phyloP scores from a whole-genome alignment of 371 early-diverging fungal genomes.

The Cladochytrium tenue region DNA sequence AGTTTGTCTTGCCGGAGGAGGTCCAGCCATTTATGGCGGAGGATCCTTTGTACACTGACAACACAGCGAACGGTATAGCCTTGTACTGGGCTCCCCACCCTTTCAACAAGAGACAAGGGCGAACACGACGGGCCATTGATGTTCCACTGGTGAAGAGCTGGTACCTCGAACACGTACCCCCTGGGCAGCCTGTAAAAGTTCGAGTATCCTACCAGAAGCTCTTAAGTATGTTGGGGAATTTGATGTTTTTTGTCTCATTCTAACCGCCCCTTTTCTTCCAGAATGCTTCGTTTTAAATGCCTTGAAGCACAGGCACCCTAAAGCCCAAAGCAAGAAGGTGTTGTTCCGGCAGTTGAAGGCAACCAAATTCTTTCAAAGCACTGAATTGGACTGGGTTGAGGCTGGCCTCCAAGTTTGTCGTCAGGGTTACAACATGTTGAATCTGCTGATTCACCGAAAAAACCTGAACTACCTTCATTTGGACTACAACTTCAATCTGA shows the following conservation, averaged over 20 bases:
- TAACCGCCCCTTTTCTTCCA: not conserved
- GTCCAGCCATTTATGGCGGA: constrained; percentile 86
- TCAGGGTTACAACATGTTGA: constrained; percentile 99
- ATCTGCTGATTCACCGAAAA: constrained; percentile 95
- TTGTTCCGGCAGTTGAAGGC: constrained; percentile 91
- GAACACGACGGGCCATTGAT: constrained; percentile 92
- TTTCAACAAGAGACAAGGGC: constrained; percentile 89
- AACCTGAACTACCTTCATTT: constrained; percentile 95
- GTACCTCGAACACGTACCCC: constrained; percentile 95
- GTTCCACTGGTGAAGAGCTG: constrained; percentile 94
- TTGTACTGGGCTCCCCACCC: constrained; percentile 98
- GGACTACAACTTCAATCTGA: constrained; percentile 98
- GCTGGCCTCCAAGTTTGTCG: constrained; percentile 95
- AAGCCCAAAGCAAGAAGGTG: constrained; percentile 86
- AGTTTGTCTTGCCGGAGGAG: constrained; percentile 75
- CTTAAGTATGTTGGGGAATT: constrained; percentile 53
- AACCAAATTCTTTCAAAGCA: constrained; percentile 97
- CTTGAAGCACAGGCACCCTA: constrained; percentile 82
- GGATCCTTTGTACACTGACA: constrained; percentile 80
- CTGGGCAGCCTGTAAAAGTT: constrained; percentile 93
- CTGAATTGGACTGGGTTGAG: constrained; percentile 98
- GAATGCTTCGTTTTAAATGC: constrained; percentile 85
- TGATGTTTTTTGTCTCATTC: not conserved
- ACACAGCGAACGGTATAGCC: constrained; percentile 87
- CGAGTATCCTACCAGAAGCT: constrained; percentile 97